Conservation (phyloP, 352 stramenopile species). For the Thalassiosira livingstoniorum region DNA sequence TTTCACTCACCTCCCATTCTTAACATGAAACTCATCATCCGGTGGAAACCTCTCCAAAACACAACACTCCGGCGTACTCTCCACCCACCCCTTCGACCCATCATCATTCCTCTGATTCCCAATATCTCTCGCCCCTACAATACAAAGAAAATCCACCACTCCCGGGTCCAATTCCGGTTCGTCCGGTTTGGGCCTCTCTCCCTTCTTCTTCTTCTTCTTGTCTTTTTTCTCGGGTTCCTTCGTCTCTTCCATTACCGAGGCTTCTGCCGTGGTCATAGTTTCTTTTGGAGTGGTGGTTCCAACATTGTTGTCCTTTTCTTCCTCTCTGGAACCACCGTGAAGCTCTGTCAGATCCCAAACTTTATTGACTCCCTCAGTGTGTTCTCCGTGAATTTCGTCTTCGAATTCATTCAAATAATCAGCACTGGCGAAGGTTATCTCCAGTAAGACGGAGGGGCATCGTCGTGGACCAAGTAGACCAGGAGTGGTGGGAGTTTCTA, state of each 20-base stretch:
- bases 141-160: slow-evolving; percentile 79
- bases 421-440: slow-evolving; percentile 75
- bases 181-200: slow-evolving; percentile 42
- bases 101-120: slow-evolving; percentile 78
- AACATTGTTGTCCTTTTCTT: slow-evolving; percentile 19
- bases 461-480: slow-evolving; percentile 36
- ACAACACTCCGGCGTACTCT: slow-evolving; percentile 77
- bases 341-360: not conserved
- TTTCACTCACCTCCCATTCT: slow-evolving; percentile 58
- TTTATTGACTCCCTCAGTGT: not conserved
- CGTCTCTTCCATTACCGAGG: slow-evolving; percentile 21
- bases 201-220: slow-evolving; percentile 17
- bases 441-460: slow-evolving; percentile 81
- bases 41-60: slow-evolving; percentile 83
- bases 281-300: slow-evolving; percentile 1
- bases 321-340: not conserved
- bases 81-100: slow-evolving; percentile 79
- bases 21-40: slow-evolving; percentile 77
- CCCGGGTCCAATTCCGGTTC: slow-evolving; percentile 78
- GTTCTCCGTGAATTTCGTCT: slow-evolving; percentile 64
- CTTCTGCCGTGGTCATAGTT: not conserved
- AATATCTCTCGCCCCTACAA: slow-evolving; percentile 79
- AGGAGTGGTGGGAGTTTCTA: not conserved
- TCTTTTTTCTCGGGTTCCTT: slow-evolving; percentile 8
- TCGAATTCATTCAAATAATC: slow-evolving; percentile 75